These are phyloP conservation scores for Stephania cephalantha DNA, from an alignment of 164 flowering plant genomes.

Conservation along the genomic window DNA sequence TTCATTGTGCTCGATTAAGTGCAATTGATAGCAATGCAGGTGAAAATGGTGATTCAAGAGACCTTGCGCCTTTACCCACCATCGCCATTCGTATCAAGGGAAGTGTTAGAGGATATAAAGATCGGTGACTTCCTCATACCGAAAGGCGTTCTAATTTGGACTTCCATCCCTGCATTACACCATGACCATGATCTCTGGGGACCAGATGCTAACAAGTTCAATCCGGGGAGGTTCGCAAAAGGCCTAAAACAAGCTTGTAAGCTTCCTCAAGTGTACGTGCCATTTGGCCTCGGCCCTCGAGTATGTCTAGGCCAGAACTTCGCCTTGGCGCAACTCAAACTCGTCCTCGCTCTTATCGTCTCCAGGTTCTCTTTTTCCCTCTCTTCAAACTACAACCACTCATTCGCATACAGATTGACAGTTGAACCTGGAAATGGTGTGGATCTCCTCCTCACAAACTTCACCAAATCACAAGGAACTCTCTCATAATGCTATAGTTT, in stretches of 20 bases:
- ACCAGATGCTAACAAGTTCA: slow-evolving; percentile 6
- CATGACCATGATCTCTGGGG: slow-evolving; percentile 21
- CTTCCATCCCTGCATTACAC: slow-evolving; percentile 11
- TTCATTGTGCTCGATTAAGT: no score
- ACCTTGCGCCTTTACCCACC: slow-evolving; percentile 27
- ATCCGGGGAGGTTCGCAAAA: slow-evolving; percentile 12
- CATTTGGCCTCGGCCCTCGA: slow-evolving; percentile 15
- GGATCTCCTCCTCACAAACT: neutral
- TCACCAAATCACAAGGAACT: neutral
- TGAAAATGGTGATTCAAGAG: slow-evolving; percentile 29
- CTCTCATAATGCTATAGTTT: no score
- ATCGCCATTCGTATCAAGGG: slow-evolving; percentile 11
- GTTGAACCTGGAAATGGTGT: slow-evolving; percentile 7
- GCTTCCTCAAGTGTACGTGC: slow-evolving; percentile 6
- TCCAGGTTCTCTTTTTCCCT: slow-evolving; percentile 8
- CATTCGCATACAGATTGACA: neutral
- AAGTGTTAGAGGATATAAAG: slow-evolving; percentile 16
- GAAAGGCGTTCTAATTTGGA: slow-evolving; percentile 23
- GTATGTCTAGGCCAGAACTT: slow-evolving; percentile 15
- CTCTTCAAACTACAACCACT: slow-evolving; percentile 10
- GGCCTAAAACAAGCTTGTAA: slow-evolving; percentile 13
- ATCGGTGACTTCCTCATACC: slow-evolving; percentile 21
- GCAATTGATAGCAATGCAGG: no score
- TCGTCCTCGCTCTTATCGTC: slow-evolving; percentile 11
- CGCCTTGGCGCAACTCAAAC: slow-evolving; percentile 13